phyloP scores from a whole-genome alignment of 495 filamentous ascomycete species.

The Cetradonia linearis region DNA sequence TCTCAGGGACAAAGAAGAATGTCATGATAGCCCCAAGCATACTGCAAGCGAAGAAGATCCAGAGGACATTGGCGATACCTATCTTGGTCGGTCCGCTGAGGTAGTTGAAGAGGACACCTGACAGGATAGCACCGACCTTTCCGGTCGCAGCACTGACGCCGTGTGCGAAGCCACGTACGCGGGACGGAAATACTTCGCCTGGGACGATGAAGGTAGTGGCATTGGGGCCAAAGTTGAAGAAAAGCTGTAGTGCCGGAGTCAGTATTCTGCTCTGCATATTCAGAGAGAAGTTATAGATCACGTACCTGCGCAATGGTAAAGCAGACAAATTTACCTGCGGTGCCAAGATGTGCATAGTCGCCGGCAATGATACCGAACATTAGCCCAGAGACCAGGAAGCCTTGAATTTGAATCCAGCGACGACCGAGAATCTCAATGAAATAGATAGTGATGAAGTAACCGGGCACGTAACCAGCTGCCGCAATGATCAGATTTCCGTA shows the following conservation, averaged over 20 bases:
- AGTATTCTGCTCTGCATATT: background rate
- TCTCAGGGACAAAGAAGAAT: constrained; percentile 27
- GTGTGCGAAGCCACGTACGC: constrained; percentile 74
- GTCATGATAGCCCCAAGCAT: constrained; percentile 26
- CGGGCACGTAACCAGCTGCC: constrained; percentile 64
- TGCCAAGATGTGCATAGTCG: constrained; percentile 48
- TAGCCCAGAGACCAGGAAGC: constrained; percentile 62
- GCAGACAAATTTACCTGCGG: constrained; percentile 43
- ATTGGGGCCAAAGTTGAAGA: constrained; percentile 80
- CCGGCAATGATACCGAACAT: constrained; percentile 72
- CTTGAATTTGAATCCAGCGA: constrained; percentile 67
- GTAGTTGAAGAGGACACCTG: constrained; percentile 29
- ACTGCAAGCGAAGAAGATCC: constrained; percentile 30
- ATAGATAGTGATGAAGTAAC: constrained; percentile 66
- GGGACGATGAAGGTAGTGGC: constrained; percentile 85
- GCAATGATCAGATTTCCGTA: constrained; percentile 67
- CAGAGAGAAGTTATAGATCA: too few relatives aligned
- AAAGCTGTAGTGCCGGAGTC: constrained; percentile 42
- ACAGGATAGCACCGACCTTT: constrained; percentile 65
- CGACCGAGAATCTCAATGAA: constrained; percentile 64
- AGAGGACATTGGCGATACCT: constrained; percentile 25
- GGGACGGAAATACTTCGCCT: constrained; percentile 81
- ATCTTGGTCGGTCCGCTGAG: constrained; percentile 20
- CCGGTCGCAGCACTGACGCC: constrained; percentile 75
- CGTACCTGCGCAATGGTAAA: constrained; percentile 56